Evolutionary conservation across 192 early-diverging fungal genomes (phyloP), one percentile per base, ranked within the genome.

Genomic region (Chytriomyces sp.): DNA sequence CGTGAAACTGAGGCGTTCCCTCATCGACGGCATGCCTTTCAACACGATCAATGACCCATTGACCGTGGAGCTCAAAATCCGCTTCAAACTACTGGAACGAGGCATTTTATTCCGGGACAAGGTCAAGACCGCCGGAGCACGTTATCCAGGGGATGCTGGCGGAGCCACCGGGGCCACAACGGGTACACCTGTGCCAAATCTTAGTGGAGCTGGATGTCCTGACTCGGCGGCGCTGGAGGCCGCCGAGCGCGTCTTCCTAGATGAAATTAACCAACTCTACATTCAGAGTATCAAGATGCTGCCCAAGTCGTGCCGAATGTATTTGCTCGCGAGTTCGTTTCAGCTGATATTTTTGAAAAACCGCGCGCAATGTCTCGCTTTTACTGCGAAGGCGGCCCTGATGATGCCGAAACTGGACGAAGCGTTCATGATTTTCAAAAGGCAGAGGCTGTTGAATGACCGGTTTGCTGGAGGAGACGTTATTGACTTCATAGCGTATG

Each of bases 401-500:
- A 39, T 81, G 72, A 66, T 75, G 26, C 82, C 79, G 30, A 55
- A 67, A 0, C 12, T 81, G 6, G 82, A 84, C 60, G 82, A 84
- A 52, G 75, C 75, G 22, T 84, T 76, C 52, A 53, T 84, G 77
- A 81, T 84, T 39, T 84, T 77, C 49, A 61, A 80, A 17, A 22
- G 82, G 44, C 64, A 81, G 67, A 34, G 78, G 49, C 30, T 79
- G 59, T 59, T 84, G 49, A 84, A 79, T 73, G 82, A 84, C 28
- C 52, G 64, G 57, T 84, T 75, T 72, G 55, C 39, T 12, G 81
- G 81, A 22, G 78, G 78, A 10, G 81, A 83, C 68, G 79, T 81
- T 40, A 84, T 84, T 77, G 79, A 81, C 58, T 81, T 84, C 49
- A 84, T 84, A 76, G 81, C 81, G 8, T 80, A 54, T 61, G 78